phyloP scores from a whole-genome alignment of 176 grass and related monocot species.

The Panicum miliaceum region DNA sequence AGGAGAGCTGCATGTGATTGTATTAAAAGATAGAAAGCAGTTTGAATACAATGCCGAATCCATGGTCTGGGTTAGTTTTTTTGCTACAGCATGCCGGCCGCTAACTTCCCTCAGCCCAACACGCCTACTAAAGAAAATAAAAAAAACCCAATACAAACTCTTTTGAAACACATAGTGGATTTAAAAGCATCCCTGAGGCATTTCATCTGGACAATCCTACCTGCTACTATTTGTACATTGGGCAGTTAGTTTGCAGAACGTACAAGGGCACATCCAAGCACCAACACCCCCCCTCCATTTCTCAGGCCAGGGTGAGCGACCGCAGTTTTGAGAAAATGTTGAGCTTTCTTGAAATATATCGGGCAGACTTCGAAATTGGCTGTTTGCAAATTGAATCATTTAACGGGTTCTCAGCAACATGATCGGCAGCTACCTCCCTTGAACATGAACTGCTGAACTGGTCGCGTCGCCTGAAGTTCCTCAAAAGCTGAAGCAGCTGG shows the following conservation, averaged over 20 bases:
- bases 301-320: neutral
- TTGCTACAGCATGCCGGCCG: too few relatives aligned
- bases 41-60: too few relatives aligned
- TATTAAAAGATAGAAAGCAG: too few relatives aligned
- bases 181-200: neutral
- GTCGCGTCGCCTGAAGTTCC: neutral
- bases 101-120: too few relatives aligned
- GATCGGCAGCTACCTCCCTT: neutral
- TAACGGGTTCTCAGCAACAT: neutral
- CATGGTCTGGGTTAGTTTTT: too few relatives aligned
- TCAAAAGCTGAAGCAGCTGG: constrained; percentile 13
- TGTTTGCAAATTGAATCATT: constrained; percentile 7
- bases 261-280: neutral
- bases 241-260: neutral
- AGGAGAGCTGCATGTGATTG: too few relatives aligned
- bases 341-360: constrained; percentile 28
- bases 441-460: constrained; percentile 11
- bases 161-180: constrained; percentile 9
- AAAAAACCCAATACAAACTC: neutral
- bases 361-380: constrained; percentile 17
- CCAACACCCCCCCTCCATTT: neutral
- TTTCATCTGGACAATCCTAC: neutral
- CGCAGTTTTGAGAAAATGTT: constrained; percentile 3
- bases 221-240: neutral
- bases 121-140: neutral